A percentile compares a stretch with the other conserved stretches of the same genome.
Evolutionary conservation across 331 rosid genomes (phyloP).

Genomic region (Cydonia oblonga): DNA sequence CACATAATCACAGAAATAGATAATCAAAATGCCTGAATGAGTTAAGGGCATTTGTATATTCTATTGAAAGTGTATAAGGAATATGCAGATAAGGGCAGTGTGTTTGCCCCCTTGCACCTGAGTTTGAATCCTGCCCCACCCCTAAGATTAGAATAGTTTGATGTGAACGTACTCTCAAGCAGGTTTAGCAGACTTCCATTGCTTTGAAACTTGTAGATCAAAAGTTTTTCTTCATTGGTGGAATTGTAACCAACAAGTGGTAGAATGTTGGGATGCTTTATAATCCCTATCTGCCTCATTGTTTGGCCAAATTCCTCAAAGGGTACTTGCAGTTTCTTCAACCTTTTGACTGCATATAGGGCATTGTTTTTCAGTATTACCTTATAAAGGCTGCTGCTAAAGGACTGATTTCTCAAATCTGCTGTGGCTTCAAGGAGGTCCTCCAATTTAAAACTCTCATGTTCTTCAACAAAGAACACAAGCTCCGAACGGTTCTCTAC

Average conservation of each 20-base stretch:
- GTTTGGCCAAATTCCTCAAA: constrained; percentile 45
- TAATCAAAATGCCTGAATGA: background rate
- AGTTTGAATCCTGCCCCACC: background rate
- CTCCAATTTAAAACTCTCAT: constrained; percentile 47
- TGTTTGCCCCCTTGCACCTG: background rate
- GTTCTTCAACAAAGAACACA: constrained; percentile 54
- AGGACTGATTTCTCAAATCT: constrained; percentile 40
- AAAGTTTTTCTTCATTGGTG: constrained; percentile 47
- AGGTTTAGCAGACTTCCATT: constrained; percentile 68
- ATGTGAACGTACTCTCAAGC: constrained; percentile 36
- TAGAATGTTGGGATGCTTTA: constrained; percentile 61
- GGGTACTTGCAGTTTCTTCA: constrained; percentile 51
- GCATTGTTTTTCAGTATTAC: constrained; percentile 37
- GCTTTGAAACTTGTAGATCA: constrained; percentile 68
- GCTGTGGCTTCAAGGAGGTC: constrained; percentile 56
- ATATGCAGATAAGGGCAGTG: background rate
- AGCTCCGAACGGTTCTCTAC: constrained; percentile 32
- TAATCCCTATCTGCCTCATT: constrained; percentile 34
- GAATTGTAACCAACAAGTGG: constrained; percentile 57
- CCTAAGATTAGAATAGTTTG: background rate
- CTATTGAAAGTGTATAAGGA: background rate
- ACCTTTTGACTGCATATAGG: constrained; percentile 48
- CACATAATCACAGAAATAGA: background rate
- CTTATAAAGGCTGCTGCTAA: constrained; percentile 56
- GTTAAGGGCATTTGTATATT: background rate